A percentile compares a stretch with the other conserved stretches of the same genome.
Conservation (phyloP, 2,329 filamentous ascomycete genomes). For the Phyllosticta citrichinensis region DNA sequence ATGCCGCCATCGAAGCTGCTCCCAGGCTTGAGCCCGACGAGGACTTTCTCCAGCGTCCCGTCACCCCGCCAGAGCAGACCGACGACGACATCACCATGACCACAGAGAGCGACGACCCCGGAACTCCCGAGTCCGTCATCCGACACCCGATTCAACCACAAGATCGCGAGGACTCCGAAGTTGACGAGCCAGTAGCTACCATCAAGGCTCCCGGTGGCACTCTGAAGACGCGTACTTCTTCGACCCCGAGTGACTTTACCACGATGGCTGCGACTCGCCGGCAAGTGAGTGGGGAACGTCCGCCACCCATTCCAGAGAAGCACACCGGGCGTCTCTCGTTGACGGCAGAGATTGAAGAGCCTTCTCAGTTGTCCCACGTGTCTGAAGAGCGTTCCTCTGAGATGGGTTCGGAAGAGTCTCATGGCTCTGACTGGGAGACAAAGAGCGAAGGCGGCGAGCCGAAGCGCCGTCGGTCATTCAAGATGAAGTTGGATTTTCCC, state of each 20-base stretch:
- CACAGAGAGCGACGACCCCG: constrained; percentile 43
- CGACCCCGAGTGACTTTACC: constrained; percentile 73
- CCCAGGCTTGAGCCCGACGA: constrained; percentile 29
- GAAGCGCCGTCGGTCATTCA: constrained; percentile 21
- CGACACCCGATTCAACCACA: constrained; percentile 53
- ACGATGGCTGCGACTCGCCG: constrained; percentile 81
- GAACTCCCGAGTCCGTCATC: constrained; percentile 84
- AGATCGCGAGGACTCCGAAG: constrained; percentile 27
- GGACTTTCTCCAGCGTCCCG: constrained; percentile 38
- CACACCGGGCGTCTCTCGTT: constrained; percentile 30
- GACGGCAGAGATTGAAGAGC: constrained; percentile 10
- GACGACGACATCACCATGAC: constrained; percentile 42
- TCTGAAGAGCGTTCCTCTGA: constrained; percentile 16
- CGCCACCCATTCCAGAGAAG: constrained; percentile 30
- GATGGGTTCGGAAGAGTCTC: constrained; percentile 16
- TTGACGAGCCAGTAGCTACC: constrained; percentile 77
- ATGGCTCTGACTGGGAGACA: constrained; percentile 20
- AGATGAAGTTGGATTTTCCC: constrained; percentile 70
- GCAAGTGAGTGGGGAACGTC: constrained; percentile 67
- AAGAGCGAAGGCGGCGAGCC: constrained; percentile 11
- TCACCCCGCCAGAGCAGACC: constrained; percentile 33
- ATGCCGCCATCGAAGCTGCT: constrained; percentile 18
- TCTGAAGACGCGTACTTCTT: constrained; percentile 79
- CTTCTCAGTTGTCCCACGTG: background rate
- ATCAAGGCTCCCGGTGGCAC: constrained; percentile 81